These are phyloP conservation scores for Pulveroboletus ravenelii DNA, from an alignment of 768 basidiomycete species.

Conservation along the genomic window DNA sequence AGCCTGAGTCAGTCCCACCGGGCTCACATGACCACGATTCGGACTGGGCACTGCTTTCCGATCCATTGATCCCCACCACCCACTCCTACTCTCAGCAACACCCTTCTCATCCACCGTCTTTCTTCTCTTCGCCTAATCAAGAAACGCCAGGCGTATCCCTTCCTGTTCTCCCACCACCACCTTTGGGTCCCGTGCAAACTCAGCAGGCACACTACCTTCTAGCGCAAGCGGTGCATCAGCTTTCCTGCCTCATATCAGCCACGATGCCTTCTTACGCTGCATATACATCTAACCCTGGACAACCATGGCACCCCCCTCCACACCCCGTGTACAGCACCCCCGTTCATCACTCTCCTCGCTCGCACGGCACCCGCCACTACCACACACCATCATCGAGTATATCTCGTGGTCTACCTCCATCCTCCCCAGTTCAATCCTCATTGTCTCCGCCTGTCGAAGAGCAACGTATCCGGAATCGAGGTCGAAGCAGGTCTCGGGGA, in stretches of 20 bases:
- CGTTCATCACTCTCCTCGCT: conserved; percentile 12
- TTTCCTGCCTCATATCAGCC: conserved; percentile 36
- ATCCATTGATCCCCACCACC: conserved; percentile 18
- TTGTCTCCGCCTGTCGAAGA: conserved; percentile 34
- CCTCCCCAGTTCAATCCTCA: conserved; percentile 41
- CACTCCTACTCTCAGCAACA: conserved; percentile 18
- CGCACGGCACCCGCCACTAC: conserved; percentile 17
- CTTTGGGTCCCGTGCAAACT: conserved; percentile 26
- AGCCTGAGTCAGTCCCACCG: conserved; percentile 4
- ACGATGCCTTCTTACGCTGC: conserved; percentile 24
- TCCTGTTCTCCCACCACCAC: conserved; percentile 26
- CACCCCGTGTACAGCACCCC: conserved; percentile 6
- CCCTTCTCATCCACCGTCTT: conserved; percentile 13
- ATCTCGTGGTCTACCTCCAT: conserved; percentile 48
- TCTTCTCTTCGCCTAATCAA: conserved; percentile 16
- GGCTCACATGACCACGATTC: neutral
- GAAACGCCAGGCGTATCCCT: conserved; percentile 18
- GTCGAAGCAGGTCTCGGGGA: conserved; percentile 49
- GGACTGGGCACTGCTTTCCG: conserved; percentile 7
- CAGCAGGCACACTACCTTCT: conserved; percentile 36
- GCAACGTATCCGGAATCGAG: conserved; percentile 35
- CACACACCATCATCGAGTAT: conserved; percentile 37
- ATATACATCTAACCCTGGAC: conserved; percentile 17
- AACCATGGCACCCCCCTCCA: conserved; percentile 20
- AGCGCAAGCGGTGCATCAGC: conserved; percentile 38